Evolutionary conservation across 179 eudicot species (phyloP).

Genomic region (Drosera spatulata): DNA sequence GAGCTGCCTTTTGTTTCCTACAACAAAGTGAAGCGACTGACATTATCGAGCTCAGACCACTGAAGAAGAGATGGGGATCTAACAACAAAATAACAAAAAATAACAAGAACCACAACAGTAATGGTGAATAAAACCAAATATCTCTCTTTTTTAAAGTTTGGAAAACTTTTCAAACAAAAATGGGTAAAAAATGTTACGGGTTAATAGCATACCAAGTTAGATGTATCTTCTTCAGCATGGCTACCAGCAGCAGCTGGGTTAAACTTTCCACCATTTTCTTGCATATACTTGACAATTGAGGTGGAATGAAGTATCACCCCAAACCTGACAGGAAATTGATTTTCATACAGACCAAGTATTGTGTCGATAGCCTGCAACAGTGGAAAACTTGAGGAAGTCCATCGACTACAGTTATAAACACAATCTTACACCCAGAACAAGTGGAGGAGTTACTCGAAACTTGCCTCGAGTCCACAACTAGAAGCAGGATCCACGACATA

Average conservation of each 20-base stretch:
- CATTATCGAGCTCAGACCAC: neutral
- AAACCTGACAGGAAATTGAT: slow-evolving; percentile 83
- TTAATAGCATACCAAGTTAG: slow-evolving; percentile 49
- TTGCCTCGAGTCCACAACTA: slow-evolving; percentile 87
- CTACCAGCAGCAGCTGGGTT: slow-evolving; percentile 19
- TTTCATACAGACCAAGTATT: slow-evolving; percentile 65
- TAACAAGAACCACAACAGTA: neutral
- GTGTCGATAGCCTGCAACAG: slow-evolving; percentile 52
- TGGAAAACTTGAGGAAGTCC: slow-evolving; percentile 12
- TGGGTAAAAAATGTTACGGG: neutral
- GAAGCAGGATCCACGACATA: slow-evolving; percentile 87
- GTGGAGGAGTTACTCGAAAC: slow-evolving; percentile 9
- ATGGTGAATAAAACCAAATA: too few species aligned
- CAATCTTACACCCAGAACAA: slow-evolving; percentile 1
- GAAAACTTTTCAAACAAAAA: neutral
- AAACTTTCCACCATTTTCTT: slow-evolving; percentile 41
- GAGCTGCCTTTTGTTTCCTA: neutral
- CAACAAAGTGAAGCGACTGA: neutral
- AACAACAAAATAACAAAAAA: neutral
- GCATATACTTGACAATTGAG: slow-evolving; percentile 37
- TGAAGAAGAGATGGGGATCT: neutral
- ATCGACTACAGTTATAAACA: neutral
- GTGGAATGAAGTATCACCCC: slow-evolving; percentile 78
- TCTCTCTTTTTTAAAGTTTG: neutral
- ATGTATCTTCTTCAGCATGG: slow-evolving; percentile 49